phyloP scores from a whole-genome alignment of 768 basidiomycete species.

The Auriscalpium orientale region DNA sequence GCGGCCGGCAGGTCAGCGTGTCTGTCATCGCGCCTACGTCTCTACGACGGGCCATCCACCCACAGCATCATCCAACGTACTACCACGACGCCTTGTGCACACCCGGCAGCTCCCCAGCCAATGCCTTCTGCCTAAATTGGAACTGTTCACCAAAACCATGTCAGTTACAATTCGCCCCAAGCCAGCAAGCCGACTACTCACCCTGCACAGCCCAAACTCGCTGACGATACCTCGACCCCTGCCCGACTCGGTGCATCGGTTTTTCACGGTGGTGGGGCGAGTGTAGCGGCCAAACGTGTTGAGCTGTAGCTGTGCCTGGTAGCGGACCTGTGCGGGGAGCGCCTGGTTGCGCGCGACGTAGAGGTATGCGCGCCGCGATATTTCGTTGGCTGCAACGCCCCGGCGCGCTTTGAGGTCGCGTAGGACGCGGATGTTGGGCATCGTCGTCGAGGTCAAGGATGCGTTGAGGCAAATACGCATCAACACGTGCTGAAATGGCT shows the following conservation, averaged over 20 bases:
- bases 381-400: conserved; percentile 67
- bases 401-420: conserved; percentile 75
- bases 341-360: conserved; percentile 90
- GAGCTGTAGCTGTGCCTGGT: conserved; percentile 89
- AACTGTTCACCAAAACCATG: conserved; percentile 38
- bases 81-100: conserved; percentile 93
- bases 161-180: background rate
- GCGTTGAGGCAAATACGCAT: background rate
- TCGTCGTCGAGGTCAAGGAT: background rate
- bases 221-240: conserved; percentile 82
- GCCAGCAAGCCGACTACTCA: conserved; percentile 24
- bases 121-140: conserved; percentile 85
- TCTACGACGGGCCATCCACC: no score
- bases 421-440: conserved; percentile 45
- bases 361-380: conserved; percentile 83
- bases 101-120: conserved; percentile 76
- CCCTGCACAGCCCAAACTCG: conserved; percentile 82
- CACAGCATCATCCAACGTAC: background rate
- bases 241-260: conserved; percentile 81
- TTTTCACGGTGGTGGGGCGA: conserved; percentile 82
- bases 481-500: background rate
- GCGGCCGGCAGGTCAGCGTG: no score
- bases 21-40: no score
- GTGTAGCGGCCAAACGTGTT: conserved; percentile 81
- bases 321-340: conserved; percentile 81